phyloP scores from a whole-genome alignment of 2,329 filamentous ascomycete species.

The Hypoxylon sp. region DNA sequence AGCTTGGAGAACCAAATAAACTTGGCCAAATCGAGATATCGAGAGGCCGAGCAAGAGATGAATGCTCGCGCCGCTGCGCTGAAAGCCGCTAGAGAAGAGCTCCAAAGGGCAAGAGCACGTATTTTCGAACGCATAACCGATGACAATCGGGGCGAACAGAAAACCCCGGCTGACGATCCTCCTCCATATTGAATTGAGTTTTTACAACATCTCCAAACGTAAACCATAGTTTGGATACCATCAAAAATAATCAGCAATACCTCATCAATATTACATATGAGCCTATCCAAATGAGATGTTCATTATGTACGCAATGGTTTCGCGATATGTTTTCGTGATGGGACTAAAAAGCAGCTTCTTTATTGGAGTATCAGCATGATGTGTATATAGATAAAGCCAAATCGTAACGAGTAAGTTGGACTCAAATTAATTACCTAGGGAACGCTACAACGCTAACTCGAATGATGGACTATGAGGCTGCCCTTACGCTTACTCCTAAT shows the following conservation, averaged over 20 bases:
- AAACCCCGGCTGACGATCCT: slow-evolving; percentile 28
- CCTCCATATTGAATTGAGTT: slow-evolving; percentile 36
- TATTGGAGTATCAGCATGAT: not conserved
- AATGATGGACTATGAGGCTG: slow-evolving; percentile 19
- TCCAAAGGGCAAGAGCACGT: slow-evolving; percentile 63
- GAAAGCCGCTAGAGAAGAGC: slow-evolving; percentile 54
- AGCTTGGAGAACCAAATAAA: slow-evolving; percentile 54
- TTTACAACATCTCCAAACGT: not conserved
- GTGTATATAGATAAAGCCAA: not conserved
- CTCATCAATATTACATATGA: not conserved
- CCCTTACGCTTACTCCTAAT: slow-evolving; percentile 4
- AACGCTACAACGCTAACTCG: slow-evolving; percentile 34
- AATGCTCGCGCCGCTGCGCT: slow-evolving; percentile 54
- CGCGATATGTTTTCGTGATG: not conserved
- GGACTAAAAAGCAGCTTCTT: not conserved
- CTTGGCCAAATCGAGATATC: slow-evolving; percentile 44
- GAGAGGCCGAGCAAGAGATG: slow-evolving; percentile 52
- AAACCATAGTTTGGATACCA: slow-evolving; percentile 7
- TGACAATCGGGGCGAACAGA: not conserved
- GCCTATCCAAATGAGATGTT: no score
- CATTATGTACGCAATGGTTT: no score
- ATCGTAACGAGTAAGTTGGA: slow-evolving; percentile 4
- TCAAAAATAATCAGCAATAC: not conserved
- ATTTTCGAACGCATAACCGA: slow-evolving; percentile 57
- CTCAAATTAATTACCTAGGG: slow-evolving; percentile 12